phyloP scores from a whole-genome alignment of 2,329 filamentous ascomycete species.

The Coniella lustricola region DNA sequence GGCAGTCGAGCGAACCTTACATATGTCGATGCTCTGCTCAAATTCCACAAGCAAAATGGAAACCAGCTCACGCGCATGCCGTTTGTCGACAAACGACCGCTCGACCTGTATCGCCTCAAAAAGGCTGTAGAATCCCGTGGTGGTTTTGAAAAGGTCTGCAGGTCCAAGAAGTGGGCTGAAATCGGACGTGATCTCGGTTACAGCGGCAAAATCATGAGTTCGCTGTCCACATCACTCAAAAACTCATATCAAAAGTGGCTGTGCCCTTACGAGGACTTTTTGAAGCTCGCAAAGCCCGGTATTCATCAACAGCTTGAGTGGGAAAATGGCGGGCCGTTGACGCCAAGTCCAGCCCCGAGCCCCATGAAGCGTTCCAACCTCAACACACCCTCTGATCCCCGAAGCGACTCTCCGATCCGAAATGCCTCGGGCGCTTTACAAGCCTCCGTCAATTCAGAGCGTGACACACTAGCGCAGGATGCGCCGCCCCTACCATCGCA shows the following conservation, averaged over 20 bases:
- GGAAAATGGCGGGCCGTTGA: conserved; percentile 87
- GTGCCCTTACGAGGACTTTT: conserved; percentile 91
- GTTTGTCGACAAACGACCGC: conserved; percentile 93
- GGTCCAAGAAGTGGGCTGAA: conserved; percentile 97
- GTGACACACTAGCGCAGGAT: conserved; percentile 43
- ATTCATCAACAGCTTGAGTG: conserved; percentile 94
- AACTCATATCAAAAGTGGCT: conserved; percentile 98
- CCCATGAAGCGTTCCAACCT: conserved; percentile 62
- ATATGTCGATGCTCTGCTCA: conserved; percentile 89
- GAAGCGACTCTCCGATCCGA: conserved; percentile 60
- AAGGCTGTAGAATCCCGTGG: conserved; percentile 93
- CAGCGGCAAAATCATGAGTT: conserved; percentile 99
- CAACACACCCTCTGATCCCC: conserved; percentile 51
- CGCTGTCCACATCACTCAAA: conserved; percentile 91
- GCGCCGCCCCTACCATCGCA: conserved; percentile 31
- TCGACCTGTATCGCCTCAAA: conserved; percentile 92
- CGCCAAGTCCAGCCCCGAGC: conserved; percentile 61
- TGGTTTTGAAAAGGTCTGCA: conserved; percentile 94
- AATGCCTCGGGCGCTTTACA: conserved; percentile 49
- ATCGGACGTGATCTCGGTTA: conserved; percentile 95
- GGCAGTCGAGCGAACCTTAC: conserved; percentile 92
- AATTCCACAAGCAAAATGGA: conserved; percentile 95
- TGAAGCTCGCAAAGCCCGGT: conserved; percentile 82
- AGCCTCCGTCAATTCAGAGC: conserved; percentile 38
- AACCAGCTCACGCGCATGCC: conserved; percentile 90